Evolutionary conservation across 192 early-diverging fungal species (phyloP), one percentile per base, ranked within the genome.

Genomic region (Coemansia sp.): DNA sequence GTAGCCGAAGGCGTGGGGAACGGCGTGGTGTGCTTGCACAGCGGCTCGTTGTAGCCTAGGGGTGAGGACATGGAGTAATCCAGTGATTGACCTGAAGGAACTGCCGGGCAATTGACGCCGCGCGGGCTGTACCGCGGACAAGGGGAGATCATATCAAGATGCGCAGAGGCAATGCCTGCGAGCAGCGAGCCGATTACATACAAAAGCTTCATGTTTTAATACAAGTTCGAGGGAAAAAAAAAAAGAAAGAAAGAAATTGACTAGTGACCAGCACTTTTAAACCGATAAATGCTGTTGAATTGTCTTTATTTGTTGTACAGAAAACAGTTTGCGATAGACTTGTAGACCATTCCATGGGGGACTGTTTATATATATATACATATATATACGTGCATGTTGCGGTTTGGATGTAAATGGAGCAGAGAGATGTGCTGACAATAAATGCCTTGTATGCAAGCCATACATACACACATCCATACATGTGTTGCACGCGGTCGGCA

Each of bases 21-120:
- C 34, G 70, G 79, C n/a, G 70, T 76, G 15, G 74, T 69, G 59
- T 71, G 66, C 55, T 80, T 80, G 73, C 78, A 80, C 20, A 79
- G 55, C n/a, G 78, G 78, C 28, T 74, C 43, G 39, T 41, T 41
- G 9, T 11, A 5, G 39, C 7, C 78, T 3, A 9, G 70, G 65
- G 5, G 34, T 8, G 36, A 48, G 18, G 67, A 75, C 48, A 85
- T 54, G 35, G 72, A 52, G 51, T 74, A 76, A 38, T 85, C 83
- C 2, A 68, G 45, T 0, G 28, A 4, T 33, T 81, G 67, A 43
- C 83, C 83, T 1, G 41, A 38, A 0, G 83, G 70, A 17, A 61
- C 64, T 8, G 71, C 48, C 2, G 78, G 78, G 61, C 83, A 85
- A 51, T 64, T 41, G 11, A 15, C 39, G 51, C 58, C 59, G 45